Evolutionary conservation across 75 land plant species (phyloP).

Genomic region (Isoetes taiwanensis): DNA sequence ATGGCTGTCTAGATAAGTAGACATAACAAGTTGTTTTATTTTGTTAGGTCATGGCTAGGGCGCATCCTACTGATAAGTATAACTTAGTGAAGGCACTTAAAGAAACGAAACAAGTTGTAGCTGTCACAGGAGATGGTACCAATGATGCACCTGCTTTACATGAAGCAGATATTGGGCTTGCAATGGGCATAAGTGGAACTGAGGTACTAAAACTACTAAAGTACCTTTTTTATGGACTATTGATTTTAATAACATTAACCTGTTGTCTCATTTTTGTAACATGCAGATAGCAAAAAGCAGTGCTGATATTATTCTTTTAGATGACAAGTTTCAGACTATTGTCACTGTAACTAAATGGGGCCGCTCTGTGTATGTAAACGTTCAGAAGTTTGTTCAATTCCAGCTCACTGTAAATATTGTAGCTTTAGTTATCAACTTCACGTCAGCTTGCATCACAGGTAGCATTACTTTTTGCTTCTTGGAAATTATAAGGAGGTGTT

Average conservation of each 20-base stretch:
- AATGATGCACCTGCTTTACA: conserved; percentile 68
- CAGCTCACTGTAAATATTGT: conserved; percentile 97
- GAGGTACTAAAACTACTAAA: conserved; percentile 44
- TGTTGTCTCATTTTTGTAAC: too few species aligned
- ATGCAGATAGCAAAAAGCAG: conserved; percentile 99
- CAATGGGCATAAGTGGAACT: conserved; percentile 66
- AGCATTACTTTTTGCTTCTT: too few species aligned
- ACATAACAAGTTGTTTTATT: neutral
- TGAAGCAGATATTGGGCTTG: conserved; percentile 64
- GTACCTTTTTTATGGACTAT: too few species aligned
- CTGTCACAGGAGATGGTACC: conserved; percentile 73
- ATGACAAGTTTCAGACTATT: conserved; percentile 92
- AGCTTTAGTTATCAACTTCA: conserved; percentile 76
- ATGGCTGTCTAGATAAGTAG: neutral
- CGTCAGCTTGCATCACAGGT: conserved; percentile 97
- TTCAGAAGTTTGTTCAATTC: conserved; percentile 98
- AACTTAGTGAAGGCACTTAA: conserved; percentile 30
- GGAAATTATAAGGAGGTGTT: too few species aligned
- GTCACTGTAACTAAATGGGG: conserved; percentile 96
- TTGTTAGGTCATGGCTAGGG: conserved; percentile 45
- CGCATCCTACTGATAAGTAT: conserved; percentile 47
- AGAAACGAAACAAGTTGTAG: conserved; percentile 40
- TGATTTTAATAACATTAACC: too few species aligned
- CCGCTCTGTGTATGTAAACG: conserved; percentile 89
- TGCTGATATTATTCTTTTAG: conserved; percentile 89